phyloP scores from a whole-genome alignment of 2,329 filamentous ascomycete species.

The Dothideomycetes sp. region DNA sequence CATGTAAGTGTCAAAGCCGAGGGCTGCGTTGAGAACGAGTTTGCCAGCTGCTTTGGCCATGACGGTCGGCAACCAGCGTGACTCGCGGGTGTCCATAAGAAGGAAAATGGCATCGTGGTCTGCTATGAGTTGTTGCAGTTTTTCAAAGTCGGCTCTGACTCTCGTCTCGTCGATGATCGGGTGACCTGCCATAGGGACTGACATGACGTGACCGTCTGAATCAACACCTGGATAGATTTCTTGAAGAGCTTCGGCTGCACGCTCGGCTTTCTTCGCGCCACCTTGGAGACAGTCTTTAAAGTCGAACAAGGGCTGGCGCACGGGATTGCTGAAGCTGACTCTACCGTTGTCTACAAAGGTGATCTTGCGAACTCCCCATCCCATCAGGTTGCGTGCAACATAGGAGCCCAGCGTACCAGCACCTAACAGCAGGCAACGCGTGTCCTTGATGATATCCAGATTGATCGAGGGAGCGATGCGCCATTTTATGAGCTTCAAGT shows the following conservation, averaged over 20 bases:
- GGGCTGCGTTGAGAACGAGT: conserved; percentile 90
- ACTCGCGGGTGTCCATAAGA: conserved; percentile 93
- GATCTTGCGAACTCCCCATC: conserved; percentile 91
- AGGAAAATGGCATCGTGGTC: conserved; percentile 88
- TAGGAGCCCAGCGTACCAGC: conserved; percentile 92
- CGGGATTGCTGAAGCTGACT: conserved; percentile 94
- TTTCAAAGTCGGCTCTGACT: conserved; percentile 65
- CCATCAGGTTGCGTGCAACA: conserved; percentile 82
- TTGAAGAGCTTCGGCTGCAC: conserved; percentile 69
- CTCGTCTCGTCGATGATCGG: conserved; percentile 65
- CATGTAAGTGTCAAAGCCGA: conserved; percentile 94
- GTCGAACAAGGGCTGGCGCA: conserved; percentile 84
- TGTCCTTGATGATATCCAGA: conserved; percentile 79
- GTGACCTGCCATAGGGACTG: conserved; percentile 93
- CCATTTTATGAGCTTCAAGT: conserved; percentile 98
- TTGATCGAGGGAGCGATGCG: conserved; percentile 82
- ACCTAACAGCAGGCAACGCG: conserved; percentile 81
- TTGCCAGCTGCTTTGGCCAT: conserved; percentile 92
- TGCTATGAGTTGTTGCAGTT: conserved; percentile 64
- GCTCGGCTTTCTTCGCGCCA: conserved; percentile 70
- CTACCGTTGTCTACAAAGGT: conserved; percentile 91
- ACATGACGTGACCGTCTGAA: conserved; percentile 67
- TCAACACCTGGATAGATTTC: conserved; percentile 89
- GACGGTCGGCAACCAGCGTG: conserved; percentile 87
- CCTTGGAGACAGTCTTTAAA: conserved; percentile 84